Conservation (phyloP, 2,329 filamentous ascomycete genomes). For the Ophiocordyceps camponoti-floridani region DNA sequence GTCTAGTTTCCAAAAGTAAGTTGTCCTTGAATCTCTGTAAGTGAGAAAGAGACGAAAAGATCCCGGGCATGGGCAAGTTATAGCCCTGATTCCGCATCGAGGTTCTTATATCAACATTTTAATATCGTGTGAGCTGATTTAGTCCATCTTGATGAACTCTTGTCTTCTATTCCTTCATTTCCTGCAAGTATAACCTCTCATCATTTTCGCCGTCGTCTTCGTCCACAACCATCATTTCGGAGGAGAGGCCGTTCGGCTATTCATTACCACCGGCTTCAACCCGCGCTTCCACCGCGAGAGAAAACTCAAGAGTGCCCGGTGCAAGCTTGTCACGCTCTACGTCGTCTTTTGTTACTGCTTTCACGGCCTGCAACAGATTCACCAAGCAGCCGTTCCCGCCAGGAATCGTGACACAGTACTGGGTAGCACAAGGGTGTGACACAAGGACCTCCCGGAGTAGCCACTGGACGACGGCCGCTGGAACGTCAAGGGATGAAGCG, state of each 20-base stretch:
- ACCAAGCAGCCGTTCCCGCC: neutral
- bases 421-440: neutral
- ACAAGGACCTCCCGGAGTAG: neutral
- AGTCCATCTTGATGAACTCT: neutral
- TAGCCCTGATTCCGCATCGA: too few relatives aligned
- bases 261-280: too few relatives aligned
- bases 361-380: neutral
- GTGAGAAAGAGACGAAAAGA: neutral
- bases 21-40: neutral
- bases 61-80: neutral
- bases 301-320: neutral
- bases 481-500: too few relatives aligned
- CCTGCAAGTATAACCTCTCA: too few relatives aligned
- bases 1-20: neutral
- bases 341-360: neutral
- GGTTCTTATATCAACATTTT: neutral
- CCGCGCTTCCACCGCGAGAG: too few relatives aligned
- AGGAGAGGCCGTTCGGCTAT: too few relatives aligned
- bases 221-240: too few relatives aligned
- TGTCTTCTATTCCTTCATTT: neutral
- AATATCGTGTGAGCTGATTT: neutral
- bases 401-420: neutral
- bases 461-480: too few relatives aligned
- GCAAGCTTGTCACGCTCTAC: neutral
- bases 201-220: too few relatives aligned